Evolutionary conservation across 108 stramenopile genomes (phyloP), one percentile per base, ranked within the genome.

Genomic region (Conticribra guillardii): DNA sequence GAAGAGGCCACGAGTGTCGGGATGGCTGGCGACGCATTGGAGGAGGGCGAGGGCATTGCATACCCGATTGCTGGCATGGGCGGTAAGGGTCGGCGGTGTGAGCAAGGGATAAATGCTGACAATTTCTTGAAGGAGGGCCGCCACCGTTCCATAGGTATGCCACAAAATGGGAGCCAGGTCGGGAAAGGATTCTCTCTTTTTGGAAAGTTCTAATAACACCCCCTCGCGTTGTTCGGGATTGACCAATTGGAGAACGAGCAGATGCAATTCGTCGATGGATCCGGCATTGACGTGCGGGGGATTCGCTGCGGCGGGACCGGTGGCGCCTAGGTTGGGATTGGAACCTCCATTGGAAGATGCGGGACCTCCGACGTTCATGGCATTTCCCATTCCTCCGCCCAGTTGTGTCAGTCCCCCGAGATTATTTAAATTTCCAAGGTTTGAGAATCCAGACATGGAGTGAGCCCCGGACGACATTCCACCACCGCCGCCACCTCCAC

Each of bases 31-130:
- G 18, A 99, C 99, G 69, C 98, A 98, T 76, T 99, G 99, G 46
- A 99, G 70, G 52, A 99, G 80, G 27, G 99, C 98, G 50, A 99
- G 82, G 3, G 99, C 99, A 79, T 99, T 99, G 85, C 99, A 99
- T 7, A 98, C 98, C 1, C 98, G 89, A 69, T 98, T 99, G 62
- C 82, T 84, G 4, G 97, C 98, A 60, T 94, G 96, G 4, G 98
- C 94, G 21, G 99, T 99, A 33, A 99, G 70, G 2, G 97, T 97
- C 1, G 99, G 99, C 2, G 99, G 99, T 1, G 92, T 89, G 47
- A 99, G 87, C 18, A 94, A 82, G 21, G 97, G 97, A 80, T 99
- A 99, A 54, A 99, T 99, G 46, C 91, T 89, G 24, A 98, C 94
- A 56, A 99, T 99, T 83, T 99, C 99, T 78, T 98, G 97, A 21